Base-by-base conservation (phyloP, 805 yeast species). In the Myxozyma vanderwaltii region DNA sequence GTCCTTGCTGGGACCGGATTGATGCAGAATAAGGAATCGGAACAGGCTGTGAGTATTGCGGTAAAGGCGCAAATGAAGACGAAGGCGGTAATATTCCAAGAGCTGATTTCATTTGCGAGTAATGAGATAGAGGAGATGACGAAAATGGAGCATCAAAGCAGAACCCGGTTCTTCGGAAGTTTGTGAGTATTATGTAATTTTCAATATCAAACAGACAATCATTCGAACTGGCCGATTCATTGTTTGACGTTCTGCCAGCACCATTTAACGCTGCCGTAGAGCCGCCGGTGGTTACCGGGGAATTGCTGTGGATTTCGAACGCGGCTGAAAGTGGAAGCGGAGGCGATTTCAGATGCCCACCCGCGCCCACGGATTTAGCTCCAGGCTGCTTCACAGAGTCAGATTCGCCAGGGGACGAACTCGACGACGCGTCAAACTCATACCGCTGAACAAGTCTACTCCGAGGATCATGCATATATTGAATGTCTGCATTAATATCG, bases 141-240 rank as follows among this genome's bases (percentile, higher is more conserved):
- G 57, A 38, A 35, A 40, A 53, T 15, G 31, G 45, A 10, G 44
- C 27, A 39, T 48, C 61, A 39, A 53, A 58, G 40, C 58, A 52
- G 49, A 29, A 58, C n/a, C 58, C 58, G 3, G 64, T 52, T 13
- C 61, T 51, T 3, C 64, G 57, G 48, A 62, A 62, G 35, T 51
- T 62, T 15, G 51, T 51, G 15, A 62, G 41, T n/a, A 24, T 26
- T 6, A 62, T 47, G 36, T 38, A 47, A 26, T 55, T 54, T 39
- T 59, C 65, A 35, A 62, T 51, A 5, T 59, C 65, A 48, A 61
- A 61, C 46, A 47, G 19, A 10, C 5, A 21, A 7, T 54, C 56
- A 21, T 19, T 23, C n/a, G 44, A 49, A 7, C n/a, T 15, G 5
- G 39, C 6, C 23, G 51, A 8, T n/a, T 50, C 46, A 31, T 50